Evolutionary conservation across 179 eudicot genomes (phyloP).

Genomic region (Beta lomatogona): DNA sequence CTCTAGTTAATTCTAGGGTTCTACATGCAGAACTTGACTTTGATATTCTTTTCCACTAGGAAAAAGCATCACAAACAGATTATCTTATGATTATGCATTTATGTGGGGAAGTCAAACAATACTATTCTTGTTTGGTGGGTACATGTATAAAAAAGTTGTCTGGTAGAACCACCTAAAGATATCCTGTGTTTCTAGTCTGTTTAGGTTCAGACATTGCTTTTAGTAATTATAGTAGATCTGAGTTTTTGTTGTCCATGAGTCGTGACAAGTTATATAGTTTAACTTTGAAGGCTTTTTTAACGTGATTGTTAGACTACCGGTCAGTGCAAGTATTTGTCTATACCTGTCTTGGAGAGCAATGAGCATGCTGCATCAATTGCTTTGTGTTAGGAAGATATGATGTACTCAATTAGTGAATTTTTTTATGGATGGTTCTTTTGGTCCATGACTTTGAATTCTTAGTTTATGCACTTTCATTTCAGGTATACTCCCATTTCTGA

Average conservation of each 20-base stretch:
- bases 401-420: neutral
- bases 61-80: too few relatives aligned
- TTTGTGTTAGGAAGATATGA: neutral
- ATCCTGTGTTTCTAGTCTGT: neutral
- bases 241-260: neutral
- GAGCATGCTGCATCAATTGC: neutral
- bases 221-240: neutral
- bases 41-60: neutral
- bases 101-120: too few relatives aligned
- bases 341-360: neutral
- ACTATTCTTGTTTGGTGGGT: neutral
- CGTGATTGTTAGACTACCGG: neutral
- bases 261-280: neutral
- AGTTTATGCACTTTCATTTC: conserved; percentile 28
- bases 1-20: neutral
- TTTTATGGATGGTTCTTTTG: neutral
- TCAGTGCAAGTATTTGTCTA: neutral
- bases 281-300: neutral
- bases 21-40: neutral
- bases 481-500: conserved; percentile 97
- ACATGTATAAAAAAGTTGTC: neutral
- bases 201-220: neutral
- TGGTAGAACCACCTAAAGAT: neutral
- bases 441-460: neutral
- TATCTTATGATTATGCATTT: too few relatives aligned